Evolutionary conservation across 2,329 filamentous ascomycete species (phyloP).

Genomic region (Thelonectria rubi): DNA sequence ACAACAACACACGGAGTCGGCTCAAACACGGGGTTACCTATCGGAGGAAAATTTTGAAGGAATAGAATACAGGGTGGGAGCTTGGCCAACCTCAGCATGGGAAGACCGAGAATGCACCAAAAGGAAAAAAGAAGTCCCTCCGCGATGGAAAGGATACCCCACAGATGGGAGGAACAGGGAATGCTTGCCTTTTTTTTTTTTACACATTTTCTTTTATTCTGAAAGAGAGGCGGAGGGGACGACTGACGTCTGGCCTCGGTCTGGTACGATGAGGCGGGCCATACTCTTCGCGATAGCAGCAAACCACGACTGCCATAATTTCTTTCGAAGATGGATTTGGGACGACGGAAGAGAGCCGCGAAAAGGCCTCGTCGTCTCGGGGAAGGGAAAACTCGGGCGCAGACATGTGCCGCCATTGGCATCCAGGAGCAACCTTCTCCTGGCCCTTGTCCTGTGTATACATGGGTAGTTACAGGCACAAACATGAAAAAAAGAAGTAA

Average conservation of each 20-base stretch:
- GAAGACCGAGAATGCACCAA: constrained; percentile 48
- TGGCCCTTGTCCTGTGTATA: constrained; percentile 45
- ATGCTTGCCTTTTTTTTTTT: constrained; percentile 20
- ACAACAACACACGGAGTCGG: constrained; percentile 28
- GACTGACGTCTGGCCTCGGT: constrained; percentile 40
- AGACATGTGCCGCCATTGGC: constrained; percentile 33
- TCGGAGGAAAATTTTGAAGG: constrained; percentile 40
- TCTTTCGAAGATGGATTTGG: constrained; percentile 38
- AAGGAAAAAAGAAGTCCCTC: constrained; percentile 35
- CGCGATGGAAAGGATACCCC: constrained; percentile 41
- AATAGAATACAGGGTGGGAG: constrained; percentile 41
- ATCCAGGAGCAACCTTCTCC: constrained; percentile 39
- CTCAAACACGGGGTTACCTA: constrained; percentile 34
- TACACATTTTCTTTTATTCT: constrained; percentile 28
- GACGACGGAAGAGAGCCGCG: constrained; percentile 24
- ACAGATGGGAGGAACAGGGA: constrained; percentile 34
- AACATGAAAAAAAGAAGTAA: constrained; percentile 47
- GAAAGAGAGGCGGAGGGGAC: constrained; percentile 31
- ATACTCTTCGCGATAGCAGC: constrained; percentile 42
- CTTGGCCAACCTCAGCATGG: constrained; percentile 42
- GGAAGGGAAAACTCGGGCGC: constrained; percentile 35
- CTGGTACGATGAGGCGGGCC: constrained; percentile 43
- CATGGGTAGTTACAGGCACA: constrained; percentile 52
- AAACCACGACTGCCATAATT: constrained; percentile 43
- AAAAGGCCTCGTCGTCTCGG: constrained; percentile 32